Percentiles rank a stretch among this genome's conserved stretches.
Evolutionary conservation across 495 filamentous ascomycete species (phyloP).

Genomic region (Podospora comata): DNA sequence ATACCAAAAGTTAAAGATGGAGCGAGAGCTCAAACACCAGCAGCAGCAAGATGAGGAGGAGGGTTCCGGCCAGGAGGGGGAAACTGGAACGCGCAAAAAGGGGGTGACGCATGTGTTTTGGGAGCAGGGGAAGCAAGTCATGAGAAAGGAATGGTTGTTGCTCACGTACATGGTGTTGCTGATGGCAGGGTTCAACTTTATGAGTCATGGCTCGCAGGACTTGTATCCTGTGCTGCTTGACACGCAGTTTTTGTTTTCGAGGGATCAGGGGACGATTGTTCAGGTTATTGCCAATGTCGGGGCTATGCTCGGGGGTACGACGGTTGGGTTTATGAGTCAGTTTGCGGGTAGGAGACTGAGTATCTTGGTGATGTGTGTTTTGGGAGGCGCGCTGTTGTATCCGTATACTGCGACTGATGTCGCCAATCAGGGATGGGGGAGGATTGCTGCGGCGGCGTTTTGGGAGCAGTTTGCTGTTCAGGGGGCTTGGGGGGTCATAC

Average conservation of each 20-base stretch:
- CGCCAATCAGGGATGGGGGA: slow-evolving; percentile 30
- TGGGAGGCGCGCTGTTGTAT: slow-evolving; percentile 58
- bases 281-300: slow-evolving; percentile 84
- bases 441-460: slow-evolving; percentile 78
- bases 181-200: slow-evolving; percentile 91
- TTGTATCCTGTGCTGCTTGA: slow-evolving; percentile 82
- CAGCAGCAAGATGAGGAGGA: background rate
- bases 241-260: slow-evolving; percentile 70
- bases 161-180: slow-evolving; percentile 76
- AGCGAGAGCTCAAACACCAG: background rate
- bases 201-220: slow-evolving; percentile 92
- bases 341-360: slow-evolving; percentile 79
- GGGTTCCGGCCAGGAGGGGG: background rate
- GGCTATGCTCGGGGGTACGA: slow-evolving; percentile 72
- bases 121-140: background rate
- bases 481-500: slow-evolving; percentile 80
- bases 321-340: slow-evolving; percentile 73
- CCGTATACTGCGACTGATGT: slow-evolving; percentile 68
- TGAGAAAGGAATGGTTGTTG: slow-evolving; percentile 68
- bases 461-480: slow-evolving; percentile 91
- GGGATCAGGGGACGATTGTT: slow-evolving; percentile 72
- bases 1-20: slow-evolving; percentile 54
- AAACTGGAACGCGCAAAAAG: background rate
- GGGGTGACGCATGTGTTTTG: slow-evolving; percentile 1
- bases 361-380: slow-evolving; percentile 61